phyloP scores from a whole-genome alignment of 345 rosid genomes.

The Passiflora organensis region DNA sequence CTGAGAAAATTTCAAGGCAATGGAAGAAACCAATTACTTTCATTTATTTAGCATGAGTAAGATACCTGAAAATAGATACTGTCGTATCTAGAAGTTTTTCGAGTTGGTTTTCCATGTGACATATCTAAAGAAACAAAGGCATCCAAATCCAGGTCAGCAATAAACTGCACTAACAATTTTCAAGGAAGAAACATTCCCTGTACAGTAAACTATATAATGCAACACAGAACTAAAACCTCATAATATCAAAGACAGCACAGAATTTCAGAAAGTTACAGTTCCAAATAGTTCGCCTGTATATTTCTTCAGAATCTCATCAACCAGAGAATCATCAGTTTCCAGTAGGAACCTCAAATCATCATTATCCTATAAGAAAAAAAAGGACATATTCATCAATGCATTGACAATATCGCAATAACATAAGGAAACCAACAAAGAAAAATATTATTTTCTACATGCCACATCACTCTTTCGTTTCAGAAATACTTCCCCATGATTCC shows the following conservation, averaged over 20 bases:
- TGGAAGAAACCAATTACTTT: not conserved
- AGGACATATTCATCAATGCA: not conserved
- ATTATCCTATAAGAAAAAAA: conserved; percentile 28
- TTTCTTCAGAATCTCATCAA: conserved; percentile 38
- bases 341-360: conserved; percentile 45
- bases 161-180: not conserved
- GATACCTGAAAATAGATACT: conserved; percentile 19
- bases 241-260: too few species aligned
- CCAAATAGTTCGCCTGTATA: conserved; percentile 37
- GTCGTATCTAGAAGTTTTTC: conserved; percentile 45
- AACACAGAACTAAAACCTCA: not conserved
- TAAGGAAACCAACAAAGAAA: not conserved
- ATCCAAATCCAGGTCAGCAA: conserved; percentile 1
- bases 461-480: not conserved
- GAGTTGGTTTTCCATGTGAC: conserved; percentile 47
- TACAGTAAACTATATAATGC: not conserved
- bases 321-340: conserved; percentile 22
- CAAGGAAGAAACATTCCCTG: not conserved
- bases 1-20: not conserved
- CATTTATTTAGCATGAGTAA: not conserved
- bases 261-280: conserved; percentile 34
- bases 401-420: not conserved
- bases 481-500: not conserved
- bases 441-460: not conserved
- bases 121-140: conserved; percentile 30